phyloP scores from a whole-genome alignment of 1,284 basidiomycete genomes.

The Pholiota adiposa region DNA sequence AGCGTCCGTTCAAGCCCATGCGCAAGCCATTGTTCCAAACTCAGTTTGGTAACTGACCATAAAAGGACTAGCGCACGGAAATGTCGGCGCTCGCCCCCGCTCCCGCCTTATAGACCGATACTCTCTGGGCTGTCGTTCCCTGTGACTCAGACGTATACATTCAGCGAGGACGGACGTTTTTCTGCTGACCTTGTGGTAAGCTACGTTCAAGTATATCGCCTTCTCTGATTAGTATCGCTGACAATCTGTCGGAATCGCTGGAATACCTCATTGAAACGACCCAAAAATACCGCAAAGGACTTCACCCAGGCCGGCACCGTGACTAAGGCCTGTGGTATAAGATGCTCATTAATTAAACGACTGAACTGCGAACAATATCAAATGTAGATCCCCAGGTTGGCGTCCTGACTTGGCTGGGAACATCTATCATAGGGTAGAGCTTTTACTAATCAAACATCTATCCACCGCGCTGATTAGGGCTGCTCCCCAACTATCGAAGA shows the following conservation, averaged over 20 bases:
- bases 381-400: neutral
- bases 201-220: neutral
- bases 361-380: neutral
- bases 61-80: no score
- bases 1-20: no score
- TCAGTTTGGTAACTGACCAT: no score
- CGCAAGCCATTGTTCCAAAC: no score
- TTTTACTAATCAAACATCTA: constrained; percentile 2
- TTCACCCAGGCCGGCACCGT: neutral
- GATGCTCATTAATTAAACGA: neutral
- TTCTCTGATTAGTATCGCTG: neutral
- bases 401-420: neutral
- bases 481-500: neutral
- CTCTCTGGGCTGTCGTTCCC: neutral
- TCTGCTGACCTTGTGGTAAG: neutral
- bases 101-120: neutral
- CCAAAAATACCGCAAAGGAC: neutral
- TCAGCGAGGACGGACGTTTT: neutral
- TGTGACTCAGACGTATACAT: neutral
- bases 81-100: neutral
- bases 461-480: constrained; percentile 2
- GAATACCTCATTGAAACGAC: no score
- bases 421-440: neutral
- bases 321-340: neutral
- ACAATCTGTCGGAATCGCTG: neutral